A percentile compares a stretch with the other conserved stretches of the same genome.
These are phyloP conservation scores for Diutina neorugosa DNA, from an alignment of 1,139 yeast species.

Conservation along the genomic window DNA sequence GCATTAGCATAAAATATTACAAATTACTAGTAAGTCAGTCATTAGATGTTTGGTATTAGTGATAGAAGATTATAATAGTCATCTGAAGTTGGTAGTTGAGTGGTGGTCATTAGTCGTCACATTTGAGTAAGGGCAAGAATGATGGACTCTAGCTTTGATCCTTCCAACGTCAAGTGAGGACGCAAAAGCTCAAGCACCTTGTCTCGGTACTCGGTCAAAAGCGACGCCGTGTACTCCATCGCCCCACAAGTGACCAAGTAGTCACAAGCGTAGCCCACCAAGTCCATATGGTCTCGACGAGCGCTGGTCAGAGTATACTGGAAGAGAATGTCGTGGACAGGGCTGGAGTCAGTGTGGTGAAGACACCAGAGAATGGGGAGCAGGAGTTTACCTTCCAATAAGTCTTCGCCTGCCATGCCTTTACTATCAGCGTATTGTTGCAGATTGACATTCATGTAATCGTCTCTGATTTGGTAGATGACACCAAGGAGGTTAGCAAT, in stretches of 20 bases:
- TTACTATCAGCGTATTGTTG: conserved; percentile 46
- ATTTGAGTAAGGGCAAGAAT: not conserved
- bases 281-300: not conserved
- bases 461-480: conserved; percentile 76
- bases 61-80: too few relatives aligned
- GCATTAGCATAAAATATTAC: not conserved
- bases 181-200: not conserved
- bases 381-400: conserved; percentile 80
- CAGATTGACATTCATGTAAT: conserved; percentile 53
- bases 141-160: not conserved
- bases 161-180: not conserved
- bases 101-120: not conserved
- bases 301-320: not conserved
- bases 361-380: conserved; percentile 33
- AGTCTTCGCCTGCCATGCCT: conserved; percentile 70
- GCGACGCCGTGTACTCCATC: not conserved
- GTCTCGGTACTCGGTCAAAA: not conserved
- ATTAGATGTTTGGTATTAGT: too few relatives aligned
- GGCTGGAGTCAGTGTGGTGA: not conserved
- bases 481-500: conserved; percentile 73
- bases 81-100: too few relatives aligned
- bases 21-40: too few relatives aligned
- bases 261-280: not conserved
- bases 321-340: not conserved
- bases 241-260: not conserved